Evolutionary conservation across 2,329 filamentous ascomycete species (phyloP), one percentile per base, ranked within the genome.

Genomic region (Bisporella sp.): DNA sequence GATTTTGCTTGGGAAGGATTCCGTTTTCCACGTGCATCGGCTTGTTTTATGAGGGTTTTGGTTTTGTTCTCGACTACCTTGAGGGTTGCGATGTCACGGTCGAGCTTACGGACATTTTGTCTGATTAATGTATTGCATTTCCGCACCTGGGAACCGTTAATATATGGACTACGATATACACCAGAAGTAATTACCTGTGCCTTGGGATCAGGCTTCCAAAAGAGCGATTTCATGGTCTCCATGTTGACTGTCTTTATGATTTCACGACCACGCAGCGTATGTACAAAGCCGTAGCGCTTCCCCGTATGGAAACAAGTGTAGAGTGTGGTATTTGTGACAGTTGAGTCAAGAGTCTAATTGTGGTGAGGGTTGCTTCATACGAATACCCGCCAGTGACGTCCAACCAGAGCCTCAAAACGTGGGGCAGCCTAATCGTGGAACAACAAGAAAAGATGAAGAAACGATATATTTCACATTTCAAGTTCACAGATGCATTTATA

Each of bases 71-170:
- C 92, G 58, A 89, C 84, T 50, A 80, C 74, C 68, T 88, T 91
- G 58, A 93, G 80, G 57, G 83, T 76, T 48, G 77, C 71, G 66
- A 99, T 92, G 71, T 97, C 91, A 66, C 93, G 91, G 69, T 99
- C 93, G 62, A 99, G 81, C 66, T 95, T 92, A 65, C 93, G 90
- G 55, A 89, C 86, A 70, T 97, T 96, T 66, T 83, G 74, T 54
- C 92, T 89, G 62, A 99, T 86, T 55, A 97, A 81, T 54, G 82
- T 75, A 69, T 96, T 96, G 71, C 92, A 97, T 84, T 96, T 97
- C 57, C 91, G 85, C 71, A 93, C 85, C 92, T 99, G 62, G 48
- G 39, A 12, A 21, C 39, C 46, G 31, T 39, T 11, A 21, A 21
- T 42, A 42, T 12, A 12, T 39, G 9, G 40, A 4, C 6, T 28